These are phyloP conservation scores for Fusarium oligoseptatum DNA, from an alignment of 2,329 filamentous ascomycete genomes.

Conservation along the genomic window DNA sequence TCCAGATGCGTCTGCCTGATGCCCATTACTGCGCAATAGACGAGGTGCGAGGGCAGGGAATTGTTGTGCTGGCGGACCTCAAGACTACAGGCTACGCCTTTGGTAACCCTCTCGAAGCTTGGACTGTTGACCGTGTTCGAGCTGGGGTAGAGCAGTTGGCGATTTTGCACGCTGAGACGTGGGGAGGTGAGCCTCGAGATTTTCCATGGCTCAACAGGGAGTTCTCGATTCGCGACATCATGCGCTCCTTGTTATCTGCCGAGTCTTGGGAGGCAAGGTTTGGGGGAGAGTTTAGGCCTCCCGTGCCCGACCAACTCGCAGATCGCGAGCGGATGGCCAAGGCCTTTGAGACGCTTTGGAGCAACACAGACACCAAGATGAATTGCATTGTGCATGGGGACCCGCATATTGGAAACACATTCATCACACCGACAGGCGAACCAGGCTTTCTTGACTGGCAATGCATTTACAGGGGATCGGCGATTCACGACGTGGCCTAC, in stretches of 20 bases:
- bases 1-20: background rate
- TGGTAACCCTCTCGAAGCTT: slow-evolving; percentile 3
- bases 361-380: slow-evolving; percentile 18
- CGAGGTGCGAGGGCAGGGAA: slow-evolving; percentile 3
- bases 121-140: slow-evolving; percentile 6
- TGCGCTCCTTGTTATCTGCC: slow-evolving; percentile 16
- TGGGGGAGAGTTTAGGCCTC: slow-evolving; percentile 3
- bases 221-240: slow-evolving; percentile 6
- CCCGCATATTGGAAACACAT: slow-evolving; percentile 27
- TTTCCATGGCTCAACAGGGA: slow-evolving; percentile 12
- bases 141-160: slow-evolving; percentile 21
- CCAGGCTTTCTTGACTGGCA: slow-evolving; percentile 32
- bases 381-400: slow-evolving; percentile 27
- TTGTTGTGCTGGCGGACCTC: slow-evolving; percentile 26
- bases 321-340: background rate
- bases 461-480: slow-evolving; percentile 16
- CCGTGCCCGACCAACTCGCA: slow-evolving; percentile 12
- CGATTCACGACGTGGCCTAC: slow-evolving; percentile 29
- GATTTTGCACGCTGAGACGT: slow-evolving; percentile 20
- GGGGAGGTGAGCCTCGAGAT: background rate
- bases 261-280: slow-evolving; percentile 11
- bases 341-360: slow-evolving; percentile 21
- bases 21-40: background rate
- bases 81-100: slow-evolving; percentile 9
- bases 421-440: slow-evolving; percentile 2